Evolutionary conservation across 306 rosid genomes (phyloP), one percentile per base, ranked within the genome.

Genomic region (Trifolium fragiferum): DNA sequence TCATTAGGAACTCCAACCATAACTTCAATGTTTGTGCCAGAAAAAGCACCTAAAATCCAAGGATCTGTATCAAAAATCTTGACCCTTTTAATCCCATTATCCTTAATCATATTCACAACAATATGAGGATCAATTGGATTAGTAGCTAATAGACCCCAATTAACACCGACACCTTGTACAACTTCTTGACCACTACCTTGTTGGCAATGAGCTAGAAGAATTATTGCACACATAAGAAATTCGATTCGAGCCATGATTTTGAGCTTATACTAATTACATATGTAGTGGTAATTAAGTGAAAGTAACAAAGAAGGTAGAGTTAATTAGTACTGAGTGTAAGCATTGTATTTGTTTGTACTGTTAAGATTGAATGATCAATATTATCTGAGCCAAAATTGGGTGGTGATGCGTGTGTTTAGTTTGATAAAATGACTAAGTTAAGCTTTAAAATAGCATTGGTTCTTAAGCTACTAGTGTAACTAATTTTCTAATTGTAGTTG

Each of bases 1-100:
- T 85, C 87, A 37, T 93, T 93, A 12, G 98, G 92, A 58, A 93
- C 87, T 23, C 89, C 98, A 47, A 93, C 79, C 85, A 89, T 86
- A 60, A 92, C 84, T 55, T 93, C 91, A 12, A 89, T 88, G 2
- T 73, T 80, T 0, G 91, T 66, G 12, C 94, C 98, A 6, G 82
- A 59, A 66, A 93, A 83, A 7, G 94, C 86, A 44, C 77, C 19
- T 4, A 93, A 78, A 1, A 82, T 75, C 86, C 84, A 72, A 12
- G 86, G 58, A 73, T 93, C 98, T 1, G 97, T 75, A 4, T 91
- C 98, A 20, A 93, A 93, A 54, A 93, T 82, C 80, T 93, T 93
- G 47, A 81, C 86, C 76, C 74, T 89, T 44, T 80, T 85, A 32
- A 93, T 87, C 12, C 80, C 93, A 32, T 91, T 93, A 14, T 89